A percentile compares a stretch with the other conserved stretches of the same genome.
Conservation (phyloP, 257 asterid genomes). For the Perilla frutescens region DNA sequence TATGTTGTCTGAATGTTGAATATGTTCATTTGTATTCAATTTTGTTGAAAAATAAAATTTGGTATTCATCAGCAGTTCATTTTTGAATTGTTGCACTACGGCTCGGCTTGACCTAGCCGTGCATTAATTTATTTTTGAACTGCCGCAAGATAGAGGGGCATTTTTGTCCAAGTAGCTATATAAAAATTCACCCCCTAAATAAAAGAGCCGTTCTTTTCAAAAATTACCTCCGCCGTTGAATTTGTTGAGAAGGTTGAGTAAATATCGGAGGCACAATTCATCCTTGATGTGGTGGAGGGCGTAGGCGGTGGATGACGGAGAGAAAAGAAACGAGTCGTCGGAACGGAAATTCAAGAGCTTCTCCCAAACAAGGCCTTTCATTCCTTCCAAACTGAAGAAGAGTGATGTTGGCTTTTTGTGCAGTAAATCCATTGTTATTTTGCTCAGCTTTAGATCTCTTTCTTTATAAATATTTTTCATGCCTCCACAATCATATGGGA, state of each 20-base stretch:
- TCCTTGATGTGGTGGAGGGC: constrained; percentile 69
- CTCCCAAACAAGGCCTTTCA: constrained; percentile 65
- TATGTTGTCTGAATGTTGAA: no score
- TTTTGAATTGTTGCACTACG: no score
- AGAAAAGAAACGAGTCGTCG: constrained; percentile 70
- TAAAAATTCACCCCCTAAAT: no score
- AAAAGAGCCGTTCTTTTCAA: no score
- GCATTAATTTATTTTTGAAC: no score
- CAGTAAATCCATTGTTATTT: constrained; percentile 68
- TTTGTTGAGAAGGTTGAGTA: constrained; percentile 45
- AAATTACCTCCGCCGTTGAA: constrained; percentile 75
- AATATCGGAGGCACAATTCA: constrained; percentile 54
- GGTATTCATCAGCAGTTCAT: no score
- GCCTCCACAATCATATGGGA: constrained; percentile 59
- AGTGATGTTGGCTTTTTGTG: constrained; percentile 69
- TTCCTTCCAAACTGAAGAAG: constrained; percentile 78
- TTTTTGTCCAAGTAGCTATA: no score
- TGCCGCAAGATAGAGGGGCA: no score
- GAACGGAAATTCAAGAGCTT: constrained; percentile 57
- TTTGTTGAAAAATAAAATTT: no score
- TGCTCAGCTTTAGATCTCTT: constrained; percentile 56
- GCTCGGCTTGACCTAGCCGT: no score
- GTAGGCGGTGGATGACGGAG: constrained; percentile 80
- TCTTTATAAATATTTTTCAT: constrained; percentile 51
- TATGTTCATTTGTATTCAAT: no score